Base-by-base conservation (phyloP, 2,329 filamentous ascomycete species). In the Aspergillus versicolor region DNA sequence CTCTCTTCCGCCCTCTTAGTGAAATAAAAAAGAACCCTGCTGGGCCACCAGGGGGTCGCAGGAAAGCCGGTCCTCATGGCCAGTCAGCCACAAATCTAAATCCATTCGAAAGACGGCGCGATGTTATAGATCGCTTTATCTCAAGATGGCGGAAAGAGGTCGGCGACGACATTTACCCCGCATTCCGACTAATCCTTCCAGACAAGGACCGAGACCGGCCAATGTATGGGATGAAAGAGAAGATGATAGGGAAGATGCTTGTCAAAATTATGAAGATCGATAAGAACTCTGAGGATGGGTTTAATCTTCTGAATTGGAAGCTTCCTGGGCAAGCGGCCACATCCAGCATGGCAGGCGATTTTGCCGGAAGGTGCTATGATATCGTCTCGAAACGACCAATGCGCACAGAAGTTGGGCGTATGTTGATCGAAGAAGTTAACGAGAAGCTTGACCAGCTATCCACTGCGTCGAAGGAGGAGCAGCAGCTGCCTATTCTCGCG, bases 201-300 rank as follows among this genome's bases (percentile, higher is more conserved):
- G 91, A 95, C 67, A 95, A 96, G 70, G 94, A 99, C 69, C 86
- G 92, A 40, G 92, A 97, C 67, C 85, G 94, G 47, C 89, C 89
- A 17, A 92, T 96, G 79, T 99, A 97, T 68, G 91, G 93, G 1
- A 80, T 99, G 41, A 97, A 97, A 70, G 94, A 99, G 77, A 92
- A 89, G 70, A 85, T 88, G 5, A 92, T 99, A 58, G 93, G 88
- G 9, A 96, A 92, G 70, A 77, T 97, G 19, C 80, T 97, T n/a
- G 90, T 97, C 57, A 93, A 92, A 70, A 83, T 96, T 40, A 88
- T 96, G 81, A 93, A 92, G 70, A 96, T 99, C 66, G 88, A 92
- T 77, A 90, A 88, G 67, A 88, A 92, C 66, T 95, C 91, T 0
- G 91, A 96, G 61, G 93, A 97, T 77, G 93, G 88, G 0, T 88